Percentiles rank a stretch among this genome's conserved stretches.
phyloP scores from a whole-genome alignment of 768 basidiomycete genomes.

The Arthromyces matolae region DNA sequence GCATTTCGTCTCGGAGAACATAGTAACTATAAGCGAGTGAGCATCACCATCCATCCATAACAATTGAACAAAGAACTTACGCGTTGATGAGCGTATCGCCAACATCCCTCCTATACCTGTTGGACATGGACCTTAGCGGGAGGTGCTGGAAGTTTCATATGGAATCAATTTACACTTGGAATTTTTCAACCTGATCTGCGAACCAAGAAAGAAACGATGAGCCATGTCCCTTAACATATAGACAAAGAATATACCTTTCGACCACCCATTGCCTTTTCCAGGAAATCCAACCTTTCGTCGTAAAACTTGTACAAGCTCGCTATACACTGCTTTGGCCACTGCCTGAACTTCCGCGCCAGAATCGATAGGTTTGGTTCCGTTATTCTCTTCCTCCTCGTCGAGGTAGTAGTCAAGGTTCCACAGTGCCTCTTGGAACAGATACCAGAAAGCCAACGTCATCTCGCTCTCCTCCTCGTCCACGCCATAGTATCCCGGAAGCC shows the following conservation, averaged over 20 bases:
- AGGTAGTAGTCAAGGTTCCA: conserved; percentile 64
- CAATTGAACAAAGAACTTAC: conserved; percentile 38
- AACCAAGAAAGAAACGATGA: background rate
- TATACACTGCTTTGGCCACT: conserved; percentile 74
- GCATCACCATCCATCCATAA: background rate
- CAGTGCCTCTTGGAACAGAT: conserved; percentile 82
- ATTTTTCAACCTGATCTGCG: conserved; percentile 79
- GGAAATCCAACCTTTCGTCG: conserved; percentile 78
- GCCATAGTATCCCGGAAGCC: conserved; percentile 69
- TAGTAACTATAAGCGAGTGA: conserved; percentile 57
- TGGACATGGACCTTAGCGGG: background rate
- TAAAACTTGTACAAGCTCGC: conserved; percentile 68
- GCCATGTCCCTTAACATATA: background rate
- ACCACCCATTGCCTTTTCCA: conserved; percentile 48
- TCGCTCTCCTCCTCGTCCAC: conserved; percentile 88
- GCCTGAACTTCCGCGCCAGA: conserved; percentile 28
- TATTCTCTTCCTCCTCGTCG: conserved; percentile 14
- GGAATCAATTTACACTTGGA: conserved; percentile 63
- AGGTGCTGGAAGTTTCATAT: background rate
- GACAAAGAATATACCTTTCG: conserved; percentile 53
- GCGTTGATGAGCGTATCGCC: conserved; percentile 88
- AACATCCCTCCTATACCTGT: conserved; percentile 78
- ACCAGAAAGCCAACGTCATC: conserved; percentile 86
- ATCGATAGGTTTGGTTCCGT: conserved; percentile 10
- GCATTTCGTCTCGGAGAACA: conserved; percentile 80